These are phyloP conservation scores for Plasmodium vivax DNA, from an alignment of 169 alveolate species.

Conservation along the genomic window DNA sequence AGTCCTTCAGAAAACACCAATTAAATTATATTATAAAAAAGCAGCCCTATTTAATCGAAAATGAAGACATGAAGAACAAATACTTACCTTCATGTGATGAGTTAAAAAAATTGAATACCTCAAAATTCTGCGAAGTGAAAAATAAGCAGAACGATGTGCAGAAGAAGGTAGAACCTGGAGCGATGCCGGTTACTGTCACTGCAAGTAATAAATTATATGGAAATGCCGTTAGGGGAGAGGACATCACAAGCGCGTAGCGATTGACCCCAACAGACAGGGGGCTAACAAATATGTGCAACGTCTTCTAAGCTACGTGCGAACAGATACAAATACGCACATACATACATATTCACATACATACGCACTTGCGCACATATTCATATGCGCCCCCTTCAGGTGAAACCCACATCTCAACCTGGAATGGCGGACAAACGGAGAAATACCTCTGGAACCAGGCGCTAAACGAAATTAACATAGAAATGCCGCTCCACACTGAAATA, in stretches of 20 bases:
- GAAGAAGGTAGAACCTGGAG: not conserved
- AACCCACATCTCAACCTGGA: constrained; percentile 78
- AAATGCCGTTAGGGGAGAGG: not conserved
- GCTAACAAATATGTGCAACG: not conserved
- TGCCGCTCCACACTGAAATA: constrained; percentile 61
- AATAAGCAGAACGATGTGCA: not conserved
- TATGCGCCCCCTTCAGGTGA: constrained; percentile 11
- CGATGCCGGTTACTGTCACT: not conserved
- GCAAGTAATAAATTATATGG: not conserved
- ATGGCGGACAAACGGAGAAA: constrained; percentile 81
- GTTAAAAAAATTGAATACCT: constrained; percentile 31
- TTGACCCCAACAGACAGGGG: not conserved
- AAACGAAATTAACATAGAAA: constrained; percentile 81
- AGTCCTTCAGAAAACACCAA: constrained; percentile 65
- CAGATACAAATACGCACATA: not conserved
- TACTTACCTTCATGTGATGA: constrained; percentile 58
- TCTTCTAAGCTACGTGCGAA: not conserved
- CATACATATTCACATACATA: not conserved
- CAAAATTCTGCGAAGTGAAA: constrained; percentile 7
- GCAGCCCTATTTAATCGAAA: constrained; percentile 69
- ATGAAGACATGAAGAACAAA: constrained; percentile 58
- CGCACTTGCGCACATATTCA: not conserved
- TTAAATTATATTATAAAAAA: constrained; percentile 60
- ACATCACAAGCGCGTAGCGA: not conserved
- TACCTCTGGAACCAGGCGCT: constrained; percentile 85